Evolutionary conservation across 495 filamentous ascomycete genomes (phyloP), one percentile per base, ranked within the genome.

Genomic region (Hypoxylon perforatum): DNA sequence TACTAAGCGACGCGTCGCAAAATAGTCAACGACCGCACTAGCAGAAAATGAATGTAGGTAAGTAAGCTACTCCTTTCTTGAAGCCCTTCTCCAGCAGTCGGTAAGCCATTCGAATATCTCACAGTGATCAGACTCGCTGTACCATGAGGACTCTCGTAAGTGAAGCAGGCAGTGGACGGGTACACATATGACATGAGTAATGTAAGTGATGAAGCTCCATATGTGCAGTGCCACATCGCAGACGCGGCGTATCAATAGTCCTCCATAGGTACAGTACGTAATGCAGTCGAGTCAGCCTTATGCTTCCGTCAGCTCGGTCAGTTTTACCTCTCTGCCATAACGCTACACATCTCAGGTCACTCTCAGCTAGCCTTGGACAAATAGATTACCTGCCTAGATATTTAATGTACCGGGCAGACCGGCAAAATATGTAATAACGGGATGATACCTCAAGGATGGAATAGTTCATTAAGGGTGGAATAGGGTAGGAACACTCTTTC

Each of bases 241-340:
- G 56, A 57, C 57, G 57, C 63, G 51, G 52, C 51, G 45, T 56
- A 61, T 49, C 38, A 45, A 49, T 56, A 52, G 11, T 33, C 30
- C 30, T 33, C 30, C 30, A 4, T 33, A n/a, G n/a, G n/a, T n/a
- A 35, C 11, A 11, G 11, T 47, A 55, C 55, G 56, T 49, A 59
- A 63, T 48, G 48, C 15, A 54, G 23, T 51, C 60, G 44, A 63
- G 65, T 63, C 60, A 69, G 65, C 65, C 65, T 69, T 36, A 69
- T 35, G 30, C 22, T 57, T 30, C 25, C 15, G 28, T 63, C 55
- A 59, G 44, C 65, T 69, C 54, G 38, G 48, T 45, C 54, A 30
- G 12, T 51, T 58, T 35, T 4, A 44, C 21, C 7, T 45, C 7
- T 45, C 49, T 19, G 22, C 38, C 57, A 35, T 50, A 66, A 55